phyloP scores from a whole-genome alignment of 345 rosid genomes.

The Iberis pinnata region DNA sequence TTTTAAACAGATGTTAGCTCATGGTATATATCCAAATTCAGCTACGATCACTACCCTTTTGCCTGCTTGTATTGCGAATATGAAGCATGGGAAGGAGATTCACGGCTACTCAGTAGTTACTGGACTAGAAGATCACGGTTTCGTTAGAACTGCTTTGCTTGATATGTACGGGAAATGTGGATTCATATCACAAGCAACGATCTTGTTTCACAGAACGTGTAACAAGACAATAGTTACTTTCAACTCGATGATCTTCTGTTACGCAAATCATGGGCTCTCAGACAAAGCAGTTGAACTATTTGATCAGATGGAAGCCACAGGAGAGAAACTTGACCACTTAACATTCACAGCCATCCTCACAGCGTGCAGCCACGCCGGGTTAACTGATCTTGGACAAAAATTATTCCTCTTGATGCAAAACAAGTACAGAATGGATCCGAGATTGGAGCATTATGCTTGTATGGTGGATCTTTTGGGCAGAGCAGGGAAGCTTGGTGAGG shows the following conservation, averaged over 20 bases:
- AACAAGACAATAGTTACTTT: slow-evolving; percentile 58
- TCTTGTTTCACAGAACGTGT: slow-evolving; percentile 42
- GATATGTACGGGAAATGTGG: slow-evolving; percentile 90
- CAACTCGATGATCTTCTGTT: slow-evolving; percentile 85
- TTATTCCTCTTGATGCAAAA: slow-evolving; percentile 63
- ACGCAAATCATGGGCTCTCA: slow-evolving; percentile 68
- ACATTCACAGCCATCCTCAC: slow-evolving; percentile 72
- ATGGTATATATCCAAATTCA: slow-evolving; percentile 44
- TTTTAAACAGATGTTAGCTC: slow-evolving; percentile 52
- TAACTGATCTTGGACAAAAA: slow-evolving; percentile 54
- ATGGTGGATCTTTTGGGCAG: slow-evolving; percentile 79
- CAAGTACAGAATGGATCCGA: slow-evolving; percentile 50
- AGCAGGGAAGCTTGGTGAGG: slow-evolving; percentile 61
- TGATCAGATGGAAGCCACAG: slow-evolving; percentile 50
- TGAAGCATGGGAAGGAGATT: slow-evolving; percentile 57
- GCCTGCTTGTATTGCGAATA: slow-evolving; percentile 56
- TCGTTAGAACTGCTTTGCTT: slow-evolving; percentile 63
- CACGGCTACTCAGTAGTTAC: slow-evolving; percentile 56
- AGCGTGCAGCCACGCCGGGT: slow-evolving; percentile 73
- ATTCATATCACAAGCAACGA: slow-evolving; percentile 49
- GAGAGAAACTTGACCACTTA: slow-evolving; percentile 57
- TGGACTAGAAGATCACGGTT: slow-evolving; percentile 57
- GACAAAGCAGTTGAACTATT: slow-evolving; percentile 62
- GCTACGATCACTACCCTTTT: slow-evolving; percentile 65
- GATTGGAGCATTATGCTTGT: slow-evolving; percentile 77